Evolutionary conservation across 345 rosid genomes (phyloP), one percentile per base, ranked within the genome.

Genomic region (Lepidium sativum): DNA sequence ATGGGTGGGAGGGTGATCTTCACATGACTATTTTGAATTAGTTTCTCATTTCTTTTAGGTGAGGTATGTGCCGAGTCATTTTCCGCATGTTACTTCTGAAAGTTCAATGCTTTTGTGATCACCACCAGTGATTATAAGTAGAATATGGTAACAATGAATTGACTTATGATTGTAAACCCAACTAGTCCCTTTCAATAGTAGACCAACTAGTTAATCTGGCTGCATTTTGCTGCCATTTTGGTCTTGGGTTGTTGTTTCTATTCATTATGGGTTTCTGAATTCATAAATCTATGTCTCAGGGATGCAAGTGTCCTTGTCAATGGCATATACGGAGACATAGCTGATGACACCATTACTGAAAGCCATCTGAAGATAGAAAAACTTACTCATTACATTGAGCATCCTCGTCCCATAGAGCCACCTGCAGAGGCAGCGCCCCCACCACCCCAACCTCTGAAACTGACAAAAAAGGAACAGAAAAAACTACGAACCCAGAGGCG

Each of bases 351-450:
- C 40, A 31, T 65, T 20, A 21, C 63, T 48, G 82, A 80, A 43
- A 68, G 61, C 57, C 69, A 78, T 72, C 65, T 94, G 73, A 94
- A 88, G 81, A 70, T 55, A 52, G 96, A 88, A 51, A 94, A 88
- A 75, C 72, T 90, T 29, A 90, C 86, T 7, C 82, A 84, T 38
- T 94, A 86, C 74, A 77, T 88, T 48, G 95, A 94, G 69, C 99
- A 94, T 80, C 97, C 99, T 40, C 81, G 82, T 59, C 96, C 92
- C 16, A 85, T 94, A 50, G 95, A 94, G 75, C 95, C 96, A 20
- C 97, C 97, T 60, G 95, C 97, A 12, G 96, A 88, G 83, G 78
- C 92, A 71, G 84, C 92, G 44, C 96, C 96, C 67, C 97, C 97
- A 4, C 92, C 97, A 2, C 96, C 97, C 58, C 99, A 94, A 44